These are phyloP conservation scores for Pseudogymnoascus sp. DNA, from an alignment of 2,329 filamentous ascomycete genomes.

Conservation along the genomic window DNA sequence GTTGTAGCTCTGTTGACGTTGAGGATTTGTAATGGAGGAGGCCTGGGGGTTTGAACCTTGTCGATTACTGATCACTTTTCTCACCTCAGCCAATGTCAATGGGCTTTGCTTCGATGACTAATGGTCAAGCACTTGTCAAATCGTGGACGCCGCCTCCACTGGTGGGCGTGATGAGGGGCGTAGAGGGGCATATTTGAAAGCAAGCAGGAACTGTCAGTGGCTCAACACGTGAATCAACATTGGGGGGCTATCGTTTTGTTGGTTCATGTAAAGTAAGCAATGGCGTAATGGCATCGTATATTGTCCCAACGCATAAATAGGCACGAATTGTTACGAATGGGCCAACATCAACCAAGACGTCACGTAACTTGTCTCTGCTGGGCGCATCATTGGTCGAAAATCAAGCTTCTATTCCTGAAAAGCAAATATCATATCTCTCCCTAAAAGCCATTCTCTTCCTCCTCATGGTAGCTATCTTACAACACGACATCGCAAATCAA, in stretches of 20 bases:
- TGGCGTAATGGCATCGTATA: background rate
- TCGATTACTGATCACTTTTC: background rate
- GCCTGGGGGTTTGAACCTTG: background rate
- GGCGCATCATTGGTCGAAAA: background rate
- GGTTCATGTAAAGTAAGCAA: background rate
- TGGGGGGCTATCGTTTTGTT: background rate
- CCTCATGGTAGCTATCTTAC: slow-evolving; percentile 3
- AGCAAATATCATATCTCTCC: slow-evolving; percentile 1
- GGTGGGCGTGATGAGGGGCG: background rate
- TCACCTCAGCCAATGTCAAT: background rate
- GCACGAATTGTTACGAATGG: background rate
- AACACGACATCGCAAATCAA: slow-evolving; percentile 4
- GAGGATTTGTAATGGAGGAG: slow-evolving; percentile 1
- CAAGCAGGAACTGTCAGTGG: background rate
- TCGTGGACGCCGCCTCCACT: background rate
- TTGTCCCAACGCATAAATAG: background rate
- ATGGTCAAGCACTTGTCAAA: background rate
- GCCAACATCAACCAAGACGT: background rate
- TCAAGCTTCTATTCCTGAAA: slow-evolving; percentile 8
- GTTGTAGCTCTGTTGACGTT: background rate
- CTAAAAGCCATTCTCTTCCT: slow-evolving; percentile 5
- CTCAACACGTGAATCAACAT: background rate
- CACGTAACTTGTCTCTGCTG: background rate
- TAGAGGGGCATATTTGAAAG: background rate
- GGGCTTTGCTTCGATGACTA: slow-evolving; percentile 1